These are phyloP conservation scores for Trametes sanguinea DNA, from an alignment of 768 basidiomycete genomes.

Conservation along the genomic window DNA sequence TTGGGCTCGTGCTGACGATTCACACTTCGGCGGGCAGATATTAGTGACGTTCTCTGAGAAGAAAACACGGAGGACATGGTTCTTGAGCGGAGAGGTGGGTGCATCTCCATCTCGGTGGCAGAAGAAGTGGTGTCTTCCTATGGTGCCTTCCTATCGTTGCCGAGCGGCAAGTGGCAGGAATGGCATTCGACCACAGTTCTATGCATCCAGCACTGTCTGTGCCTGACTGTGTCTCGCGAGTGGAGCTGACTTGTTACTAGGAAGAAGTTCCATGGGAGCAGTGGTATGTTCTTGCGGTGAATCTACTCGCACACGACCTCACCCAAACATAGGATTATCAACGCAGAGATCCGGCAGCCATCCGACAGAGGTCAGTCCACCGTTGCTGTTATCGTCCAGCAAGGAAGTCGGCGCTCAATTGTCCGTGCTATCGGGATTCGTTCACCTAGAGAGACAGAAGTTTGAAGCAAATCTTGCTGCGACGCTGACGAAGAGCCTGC, in stretches of 20 bases:
- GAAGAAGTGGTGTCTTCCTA: no score
- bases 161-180: background rate
- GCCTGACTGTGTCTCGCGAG: background rate
- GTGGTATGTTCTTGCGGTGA: slow-evolving; percentile 49
- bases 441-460: slow-evolving; percentile 43
- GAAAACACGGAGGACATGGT: slow-evolving; percentile 77
- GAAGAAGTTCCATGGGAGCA: slow-evolving; percentile 89
- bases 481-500: slow-evolving; percentile 65
- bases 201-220: background rate
- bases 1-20: no score
- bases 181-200: background rate
- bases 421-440: background rate
- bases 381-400: background rate
- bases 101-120: background rate
- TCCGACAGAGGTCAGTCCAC: slow-evolving; percentile 53
- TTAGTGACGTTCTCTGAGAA: slow-evolving; percentile 77
- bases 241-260: slow-evolving; percentile 32
- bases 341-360: slow-evolving; percentile 76
- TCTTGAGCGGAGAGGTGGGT: slow-evolving; percentile 40
- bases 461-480: slow-evolving; percentile 61
- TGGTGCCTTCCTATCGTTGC: no score
- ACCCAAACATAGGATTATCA: slow-evolving; percentile 61
- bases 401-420: background rate
- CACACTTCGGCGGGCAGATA: slow-evolving; percentile 45
- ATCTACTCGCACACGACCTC: slow-evolving; percentile 10